Base-by-base conservation (phyloP, 2,329 filamentous ascomycete genomes). In the Colletotrichum filicis region DNA sequence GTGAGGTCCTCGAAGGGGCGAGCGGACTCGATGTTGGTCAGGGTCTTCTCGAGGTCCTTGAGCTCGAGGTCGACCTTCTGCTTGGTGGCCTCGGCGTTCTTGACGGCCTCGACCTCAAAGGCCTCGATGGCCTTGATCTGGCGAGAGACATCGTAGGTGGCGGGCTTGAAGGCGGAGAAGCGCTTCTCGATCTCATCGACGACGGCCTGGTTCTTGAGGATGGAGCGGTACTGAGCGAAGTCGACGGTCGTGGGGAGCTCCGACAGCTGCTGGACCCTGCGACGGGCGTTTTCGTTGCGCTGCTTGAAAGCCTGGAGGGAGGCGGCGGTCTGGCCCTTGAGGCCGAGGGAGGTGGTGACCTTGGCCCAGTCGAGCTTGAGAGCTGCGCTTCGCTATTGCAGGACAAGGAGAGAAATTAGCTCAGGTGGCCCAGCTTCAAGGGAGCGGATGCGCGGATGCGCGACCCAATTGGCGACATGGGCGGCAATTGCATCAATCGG, bases 361-460 rank as follows among this genome's bases (percentile, higher is more conserved):
- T 97, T 97, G 88, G 92, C 92, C 97, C 97, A 99, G 92, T 99
- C 97, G 90, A 99, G 92, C 92, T 98, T 99, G 87, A 97, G 92
- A 87, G 96, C 95, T 90, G 96, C 95, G 91, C 95, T 98, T 91
- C 95, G 94, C 96, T 98, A 85, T 85, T 76, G 75, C 74, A 72
- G 69, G 63, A 66, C 74, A 77, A 77, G 74, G 78, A 77, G 81
- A 77, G 81, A 87, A 89, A 89, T 90, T 89, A 90, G 88, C 87
- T 89, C 88, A 88, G 77, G 74, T 67, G 56, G 57, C 37, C 49
- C n/a, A 24, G 35, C 52, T 57, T 56, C 46, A 32, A 63, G 35
- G 60, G 66, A 58, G 49, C 57, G 53, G 61, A 42, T 42, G 22
- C 22, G n/a, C 66, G 66, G 55, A 26, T 56, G 58, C 68, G 57